Evolutionary conservation across 1,139 yeast genomes (phyloP), one percentile per base, ranked within the genome.

Genomic region (Sugiyamaella neomexicana): DNA sequence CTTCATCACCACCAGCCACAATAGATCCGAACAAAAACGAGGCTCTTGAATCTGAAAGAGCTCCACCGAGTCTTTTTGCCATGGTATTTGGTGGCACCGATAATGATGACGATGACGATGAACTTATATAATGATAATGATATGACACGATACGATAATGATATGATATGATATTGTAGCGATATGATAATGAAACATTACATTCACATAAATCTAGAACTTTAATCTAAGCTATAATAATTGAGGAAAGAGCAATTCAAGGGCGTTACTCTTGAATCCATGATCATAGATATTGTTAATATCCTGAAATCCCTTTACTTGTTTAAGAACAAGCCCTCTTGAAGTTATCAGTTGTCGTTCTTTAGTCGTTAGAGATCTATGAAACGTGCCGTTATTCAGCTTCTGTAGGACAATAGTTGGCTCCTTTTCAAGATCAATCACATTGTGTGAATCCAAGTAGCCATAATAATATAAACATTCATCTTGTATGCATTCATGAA

Each of bases 261-360:
- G 65, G 8, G 82, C 57, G 63, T 86, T 85, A 0, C 60, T 56
- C 68, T 72, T 62, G 62, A 85, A 82, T 8, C 95, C 96, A 6
- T 61, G 62, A 63, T 89, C 96, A 67, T 89, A 88, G 6, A 85
- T 73, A 63, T 89, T 89, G 39, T 69, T 73, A 53, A 89, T 63
- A 17, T 82, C 84, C 1, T 72, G 74, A 58, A 81, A 75, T 12
- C 74, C 70, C 5, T 57, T 54, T 1, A 84, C 71, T 44, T 65
- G 64, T 9, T 45, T 58, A 43, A 80, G 56, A 2, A 36, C 49
- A 15, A 65, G 58, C 4, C 52, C 51, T 2, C 59, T 56, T 9
- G 50, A 46, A 6, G 54, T 53, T 39, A 72, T 55, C 10, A 60
- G 54, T 5, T 50, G 57, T 15, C 32, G 37, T 53, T 73, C 75